Percentiles rank a stretch among this genome's conserved stretches.
Evolutionary conservation across 2,329 filamentous ascomycete genomes (phyloP).

Genomic region (Biscogniauxia mediterranea): DNA sequence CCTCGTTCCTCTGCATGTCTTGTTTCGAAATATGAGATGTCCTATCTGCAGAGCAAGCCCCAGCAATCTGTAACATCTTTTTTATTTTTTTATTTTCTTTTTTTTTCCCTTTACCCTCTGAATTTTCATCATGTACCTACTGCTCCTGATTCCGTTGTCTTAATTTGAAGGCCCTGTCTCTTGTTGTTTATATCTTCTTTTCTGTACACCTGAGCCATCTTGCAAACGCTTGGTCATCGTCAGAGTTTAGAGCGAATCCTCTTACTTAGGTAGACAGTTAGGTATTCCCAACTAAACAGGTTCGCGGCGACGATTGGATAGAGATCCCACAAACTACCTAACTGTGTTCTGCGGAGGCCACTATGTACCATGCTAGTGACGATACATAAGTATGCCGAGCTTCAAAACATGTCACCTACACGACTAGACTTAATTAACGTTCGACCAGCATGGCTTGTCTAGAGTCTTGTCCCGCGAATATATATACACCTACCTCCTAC

Average conservation of each 20-base stretch:
- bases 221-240: background rate
- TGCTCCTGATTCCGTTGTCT: slow-evolving; percentile 1
- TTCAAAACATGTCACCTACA: background rate
- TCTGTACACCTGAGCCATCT: slow-evolving; percentile 13
- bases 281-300: background rate
- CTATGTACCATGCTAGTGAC: background rate
- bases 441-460: background rate
- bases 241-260: background rate
- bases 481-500: too few relatives aligned
- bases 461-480: background rate
- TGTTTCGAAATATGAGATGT: slow-evolving; percentile 15
- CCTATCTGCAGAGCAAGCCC: slow-evolving; percentile 10
- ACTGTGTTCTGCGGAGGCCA: too few relatives aligned
- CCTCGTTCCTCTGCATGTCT: slow-evolving; percentile 17
- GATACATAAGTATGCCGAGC: background rate
- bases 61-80: background rate
- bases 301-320: too few relatives aligned
- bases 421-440: background rate
- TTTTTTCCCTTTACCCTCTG: background rate
- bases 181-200: background rate
- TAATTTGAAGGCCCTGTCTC: slow-evolving; percentile 6
- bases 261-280: background rate
- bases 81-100: background rate
- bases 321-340: too few relatives aligned
- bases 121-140: background rate